Evolutionary conservation across 768 basidiomycete species (phyloP), one percentile per base, ranked within the genome.

Genomic region (Xanthoconium stramineum): DNA sequence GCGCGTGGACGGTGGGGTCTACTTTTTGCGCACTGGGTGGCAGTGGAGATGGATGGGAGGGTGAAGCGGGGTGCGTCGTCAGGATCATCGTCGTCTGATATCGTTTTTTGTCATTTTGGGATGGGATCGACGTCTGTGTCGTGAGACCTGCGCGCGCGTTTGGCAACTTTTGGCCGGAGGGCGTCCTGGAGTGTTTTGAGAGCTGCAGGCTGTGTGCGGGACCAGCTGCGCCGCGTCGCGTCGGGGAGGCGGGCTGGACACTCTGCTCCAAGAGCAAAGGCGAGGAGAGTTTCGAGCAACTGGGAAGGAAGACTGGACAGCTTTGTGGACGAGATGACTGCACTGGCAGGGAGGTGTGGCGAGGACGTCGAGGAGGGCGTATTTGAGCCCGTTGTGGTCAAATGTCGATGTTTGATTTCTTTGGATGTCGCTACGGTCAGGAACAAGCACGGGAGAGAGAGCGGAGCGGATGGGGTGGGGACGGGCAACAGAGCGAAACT

Each of bases 11-110:
- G 4, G 80, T 79, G 62, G 90, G 78, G 62, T 91, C 82, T 38
- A 86, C 80, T 89, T 90, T 73, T 88, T 89, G 50, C 90, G 84
- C 49, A 91, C 69, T 90, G 89, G 0, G 89, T 83, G 12, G 85
- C 83, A 17, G 79, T 75, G 30, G 88, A 89, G 40, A 91, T 70
- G 17, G 83, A 71, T 39, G 87, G 83, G 1, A 91, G 72, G 3
- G 84, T 82, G 70, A 81, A 85, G 11, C 80, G 54, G 1, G 84
- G 80, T 0, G 70, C 63, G 36, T 81, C 81, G 33, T 76, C 72
- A 6, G 59, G 63, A 30, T 58, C 60, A 24, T 60, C 57, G 2
- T 45, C 47, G 0, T 24, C 20, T 6, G 9, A 17, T 35, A 6
- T 35, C 9, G 61, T 67, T 52, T 72, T 66, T 43, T 50, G 61